A percentile compares a stretch with the other conserved stretches of the same genome.
Conservation (phyloP, 768 basidiomycete species). For the Suillus decipiens region DNA sequence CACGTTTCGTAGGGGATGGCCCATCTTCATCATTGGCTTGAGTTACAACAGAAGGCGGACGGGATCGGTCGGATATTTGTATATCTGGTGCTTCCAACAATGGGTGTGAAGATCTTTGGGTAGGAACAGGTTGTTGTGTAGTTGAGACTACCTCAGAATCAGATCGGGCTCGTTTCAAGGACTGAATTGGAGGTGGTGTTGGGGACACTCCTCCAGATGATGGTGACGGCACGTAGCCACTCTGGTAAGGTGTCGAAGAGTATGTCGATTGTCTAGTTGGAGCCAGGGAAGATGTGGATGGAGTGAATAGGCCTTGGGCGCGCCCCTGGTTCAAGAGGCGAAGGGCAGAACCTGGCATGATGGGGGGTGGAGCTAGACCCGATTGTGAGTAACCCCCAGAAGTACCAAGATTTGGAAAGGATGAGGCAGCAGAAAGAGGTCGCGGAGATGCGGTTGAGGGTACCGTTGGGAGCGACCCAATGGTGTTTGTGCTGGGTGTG, state of each 20-base stretch:
- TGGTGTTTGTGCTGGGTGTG: conserved; percentile 71
- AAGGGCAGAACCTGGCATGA: conserved; percentile 85
- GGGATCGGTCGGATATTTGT: conserved; percentile 46
- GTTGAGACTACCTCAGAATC: conserved; percentile 56
- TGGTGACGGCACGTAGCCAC: conserved; percentile 51
- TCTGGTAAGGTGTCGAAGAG: conserved; percentile 53
- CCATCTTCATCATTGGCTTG: conserved; percentile 58
- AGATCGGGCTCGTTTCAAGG: conserved; percentile 63
- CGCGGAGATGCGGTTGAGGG: conserved; percentile 53
- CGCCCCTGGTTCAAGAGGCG: conserved; percentile 83
- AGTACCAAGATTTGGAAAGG: conserved; percentile 53
- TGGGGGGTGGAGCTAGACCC: conserved; percentile 74
- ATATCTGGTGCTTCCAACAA: conserved; percentile 44
- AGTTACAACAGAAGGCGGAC: conserved; percentile 52
- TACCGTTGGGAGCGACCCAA: conserved; percentile 64
- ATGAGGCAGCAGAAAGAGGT: conserved; percentile 68
- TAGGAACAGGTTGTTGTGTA: conserved; percentile 15
- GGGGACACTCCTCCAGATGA: conserved; percentile 39
- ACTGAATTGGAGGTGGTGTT: conserved; percentile 50
- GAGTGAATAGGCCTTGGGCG: conserved; percentile 84
- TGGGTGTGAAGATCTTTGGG: conserved; percentile 25
- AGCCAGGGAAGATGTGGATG: conserved; percentile 67
- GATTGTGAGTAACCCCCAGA: conserved; percentile 52
- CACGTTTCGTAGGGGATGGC: conserved; percentile 72
- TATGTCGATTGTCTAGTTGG: conserved; percentile 48